Conservation (phyloP, 495 filamentous ascomycete species). For the Penicillium crystallinum region DNA sequence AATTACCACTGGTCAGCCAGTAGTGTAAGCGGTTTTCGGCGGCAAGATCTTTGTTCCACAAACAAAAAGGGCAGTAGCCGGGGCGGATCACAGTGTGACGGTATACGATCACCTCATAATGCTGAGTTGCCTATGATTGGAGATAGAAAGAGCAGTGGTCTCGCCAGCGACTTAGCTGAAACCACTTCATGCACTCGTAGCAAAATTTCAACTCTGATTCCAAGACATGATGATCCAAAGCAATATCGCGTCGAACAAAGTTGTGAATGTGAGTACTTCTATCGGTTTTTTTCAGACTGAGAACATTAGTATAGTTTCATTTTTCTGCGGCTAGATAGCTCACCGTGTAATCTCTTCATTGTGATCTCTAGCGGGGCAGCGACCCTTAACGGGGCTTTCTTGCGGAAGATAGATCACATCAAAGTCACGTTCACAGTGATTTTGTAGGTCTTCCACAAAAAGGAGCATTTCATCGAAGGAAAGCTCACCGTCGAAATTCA, state of each 20-base stretch:
- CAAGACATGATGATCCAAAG: slow-evolving; percentile 7
- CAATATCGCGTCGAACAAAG: slow-evolving; percentile 7
- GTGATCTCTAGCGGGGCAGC: slow-evolving; percentile 12
- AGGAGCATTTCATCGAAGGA: slow-evolving; percentile 18
- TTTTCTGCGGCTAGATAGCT: slow-evolving; percentile 1
- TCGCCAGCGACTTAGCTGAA: slow-evolving; percentile 8
- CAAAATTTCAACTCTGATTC: slow-evolving; percentile 12
- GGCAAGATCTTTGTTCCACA: slow-evolving; percentile 4
- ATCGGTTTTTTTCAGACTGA: slow-evolving; percentile 13
- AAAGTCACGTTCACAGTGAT: slow-evolving; percentile 13
- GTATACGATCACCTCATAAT: slow-evolving; percentile 20
- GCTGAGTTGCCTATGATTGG: slow-evolving; percentile 10
- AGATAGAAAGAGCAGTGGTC: slow-evolving; percentile 11
- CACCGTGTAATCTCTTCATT: slow-evolving; percentile 8
- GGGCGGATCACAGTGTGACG: slow-evolving; percentile 5
- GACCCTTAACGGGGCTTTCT: slow-evolving; percentile 15
- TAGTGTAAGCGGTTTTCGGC: slow-evolving; percentile 12
- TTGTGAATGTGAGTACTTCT: slow-evolving; percentile 18
- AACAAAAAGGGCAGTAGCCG: slow-evolving; percentile 7
- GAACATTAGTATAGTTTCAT: slow-evolving; percentile 10
- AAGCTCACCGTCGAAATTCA: slow-evolving; percentile 18
- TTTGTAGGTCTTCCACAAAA: slow-evolving; percentile 17
- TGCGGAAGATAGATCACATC: slow-evolving; percentile 19
- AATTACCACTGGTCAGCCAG: slow-evolving; percentile 14
- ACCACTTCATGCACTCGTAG: slow-evolving; percentile 19